Base-by-base conservation (phyloP, 352 stramenopile genomes). In the Halophytophthora batemanensis region DNA sequence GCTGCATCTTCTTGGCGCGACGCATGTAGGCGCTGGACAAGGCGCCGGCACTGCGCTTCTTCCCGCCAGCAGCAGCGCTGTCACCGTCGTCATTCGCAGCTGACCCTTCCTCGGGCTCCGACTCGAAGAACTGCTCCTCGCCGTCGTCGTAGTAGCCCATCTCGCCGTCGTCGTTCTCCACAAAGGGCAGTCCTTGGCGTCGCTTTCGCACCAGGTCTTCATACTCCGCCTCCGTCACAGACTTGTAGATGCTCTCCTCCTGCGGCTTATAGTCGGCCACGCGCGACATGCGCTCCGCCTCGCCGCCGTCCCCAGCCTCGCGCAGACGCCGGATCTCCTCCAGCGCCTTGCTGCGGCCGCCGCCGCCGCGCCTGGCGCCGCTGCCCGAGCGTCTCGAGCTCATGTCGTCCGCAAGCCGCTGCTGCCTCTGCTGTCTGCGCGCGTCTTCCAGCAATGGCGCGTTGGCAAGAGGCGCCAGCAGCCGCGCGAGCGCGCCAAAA, bases 141-240 rank as follows among this genome's bases (percentile, higher is more conserved):
- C 85, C 85, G 45, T 95, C 84, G 50, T 95, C 85, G 46, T 86
- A 94, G 59, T 95, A 95, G 13, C 85, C 85, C 68, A 93, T 90
- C 53, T 86, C 81, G 12, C 74, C 69, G 45, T 88, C 83, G 23
- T 95, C 85, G 56, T 95, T 90, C 49, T 88, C 82, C 4, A 95
- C 85, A 46, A 95, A 95, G 2, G 83, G 82, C 39, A 92, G 52
- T 0, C 77, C 79, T 29, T 86, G 65, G 25, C 85, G 83, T 1
- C 85, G 79, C 62, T 94, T 76, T 23, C 71, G 79, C 38, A 95
- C 85, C 18, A 94, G 66, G 48, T 93, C 69, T 34, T 90, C 80
- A 62, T 95, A 95, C 51, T 95, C 83, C 28, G 81, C 61, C 41
- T 95, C 85, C 2, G 77, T 90, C 50, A 95, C 77, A n/a, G 65